These are phyloP conservation scores for Cucumis sativus DNA, from an alignment of 306 rosid genomes.

Conservation along the genomic window Cucumber_9930_V3 NC_026657.2:39877001-39877500, in stretches of 20 bases:
- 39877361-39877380: constrained; percentile 5
- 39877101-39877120: constrained; percentile 50
- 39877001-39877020: neutral
- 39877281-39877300: neutral
- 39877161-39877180: constrained; percentile 21
- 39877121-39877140: constrained; percentile 41
- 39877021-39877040: too few relatives aligned
- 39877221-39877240: constrained; percentile 60
- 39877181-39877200: constrained; percentile 35
- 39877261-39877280: constrained; percentile 34
- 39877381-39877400: constrained; percentile 57
- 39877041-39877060: too few relatives aligned
- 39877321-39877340: neutral
- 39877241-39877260: constrained; percentile 65
- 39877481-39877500: neutral
- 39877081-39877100: constrained; percentile 42
- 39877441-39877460: neutral
- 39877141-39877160: constrained; percentile 43
- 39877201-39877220: constrained; percentile 61
- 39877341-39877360: neutral
- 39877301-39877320: neutral
- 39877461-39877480: neutral
- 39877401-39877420: constrained; percentile 78
- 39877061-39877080: neutral
- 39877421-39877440: constrained; percentile 20